Evolutionary conservation across 805 yeast genomes (phyloP).

Genomic region (Spathaspora boniae): DNA sequence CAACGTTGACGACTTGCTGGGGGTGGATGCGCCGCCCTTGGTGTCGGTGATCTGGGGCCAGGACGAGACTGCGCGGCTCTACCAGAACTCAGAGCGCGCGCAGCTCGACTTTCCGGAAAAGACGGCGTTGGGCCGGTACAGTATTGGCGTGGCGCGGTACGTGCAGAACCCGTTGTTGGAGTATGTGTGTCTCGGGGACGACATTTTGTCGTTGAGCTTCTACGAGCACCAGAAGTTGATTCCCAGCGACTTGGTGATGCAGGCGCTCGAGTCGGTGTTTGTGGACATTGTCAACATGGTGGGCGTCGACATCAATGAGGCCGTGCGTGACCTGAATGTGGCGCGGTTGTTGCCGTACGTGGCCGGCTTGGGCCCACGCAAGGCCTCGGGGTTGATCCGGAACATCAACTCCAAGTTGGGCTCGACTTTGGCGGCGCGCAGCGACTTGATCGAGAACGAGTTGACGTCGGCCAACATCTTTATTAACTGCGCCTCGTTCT

Average conservation of each 20-base stretch:
- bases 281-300: constrained; percentile 89
- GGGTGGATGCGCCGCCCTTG: constrained; percentile 33
- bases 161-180: constrained; percentile 91
- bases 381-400: constrained; percentile 81
- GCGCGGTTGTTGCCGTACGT: constrained; percentile 73
- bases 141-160: constrained; percentile 87
- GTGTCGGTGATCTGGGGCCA: constrained; percentile 77
- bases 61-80: constrained; percentile 90
- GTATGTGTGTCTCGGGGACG: constrained; percentile 76
- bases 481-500: constrained; percentile 87
- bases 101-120: constrained; percentile 78
- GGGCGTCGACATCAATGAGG: constrained; percentile 91
- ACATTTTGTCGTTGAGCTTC: constrained; percentile 63
- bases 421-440: constrained; percentile 60
- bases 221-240: constrained; percentile 72
- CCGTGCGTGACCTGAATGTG: constrained; percentile 69
- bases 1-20: constrained; percentile 43
- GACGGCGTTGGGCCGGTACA: constrained; percentile 74
- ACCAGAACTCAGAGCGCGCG: constrained; percentile 76
- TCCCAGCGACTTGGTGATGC: constrained; percentile 56
- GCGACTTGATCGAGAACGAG: constrained; percentile 78
- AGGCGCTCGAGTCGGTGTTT: constrained; percentile 72
- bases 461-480: constrained; percentile 78
- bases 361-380: constrained; percentile 94
- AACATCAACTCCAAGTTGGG: constrained; percentile 67